Evolutionary conservation across 345 rosid species (phyloP).

Genomic region (Eucalyptus brandiana): DNA sequence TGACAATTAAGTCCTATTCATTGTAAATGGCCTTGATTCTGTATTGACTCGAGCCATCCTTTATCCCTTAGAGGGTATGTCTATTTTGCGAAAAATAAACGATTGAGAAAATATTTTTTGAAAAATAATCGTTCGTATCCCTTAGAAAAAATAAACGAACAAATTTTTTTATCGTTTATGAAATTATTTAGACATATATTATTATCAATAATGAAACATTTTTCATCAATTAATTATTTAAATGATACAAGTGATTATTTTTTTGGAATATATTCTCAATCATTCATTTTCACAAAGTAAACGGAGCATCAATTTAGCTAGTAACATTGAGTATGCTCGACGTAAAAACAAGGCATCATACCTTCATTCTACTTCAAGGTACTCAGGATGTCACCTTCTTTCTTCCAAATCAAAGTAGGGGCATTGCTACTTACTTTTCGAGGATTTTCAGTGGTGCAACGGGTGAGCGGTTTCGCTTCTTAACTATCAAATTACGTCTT

Average conservation of each 20-base stretch:
- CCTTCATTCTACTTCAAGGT: not conserved
- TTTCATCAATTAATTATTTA: not conserved
- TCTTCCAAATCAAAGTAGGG: too few species aligned
- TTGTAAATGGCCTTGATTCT: not conserved
- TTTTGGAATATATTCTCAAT: not conserved
- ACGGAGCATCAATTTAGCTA: fast-evolving
- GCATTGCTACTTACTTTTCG: too few species aligned
- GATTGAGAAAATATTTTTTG: not conserved
- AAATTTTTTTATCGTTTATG: not conserved
- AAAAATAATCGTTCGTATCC: fast-evolving
- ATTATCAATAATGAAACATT: fast-evolving
- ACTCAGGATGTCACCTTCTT: too few species aligned
- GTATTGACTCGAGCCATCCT: fast-evolving
- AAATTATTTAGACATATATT: not conserved
- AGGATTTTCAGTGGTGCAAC: not conserved
- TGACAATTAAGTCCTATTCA: not conserved
- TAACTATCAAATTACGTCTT: not conserved
- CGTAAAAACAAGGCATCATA: not conserved
- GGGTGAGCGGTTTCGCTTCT: fast-evolving
- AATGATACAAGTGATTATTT: not conserved
- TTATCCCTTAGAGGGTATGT: not conserved
- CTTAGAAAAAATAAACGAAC: not conserved
- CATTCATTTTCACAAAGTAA: not conserved
- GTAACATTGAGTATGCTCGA: fast-evolving
- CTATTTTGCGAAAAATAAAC: not conserved